Conservation (phyloP, 345 rosid species). For the Eutrema yunnanense region DNA sequence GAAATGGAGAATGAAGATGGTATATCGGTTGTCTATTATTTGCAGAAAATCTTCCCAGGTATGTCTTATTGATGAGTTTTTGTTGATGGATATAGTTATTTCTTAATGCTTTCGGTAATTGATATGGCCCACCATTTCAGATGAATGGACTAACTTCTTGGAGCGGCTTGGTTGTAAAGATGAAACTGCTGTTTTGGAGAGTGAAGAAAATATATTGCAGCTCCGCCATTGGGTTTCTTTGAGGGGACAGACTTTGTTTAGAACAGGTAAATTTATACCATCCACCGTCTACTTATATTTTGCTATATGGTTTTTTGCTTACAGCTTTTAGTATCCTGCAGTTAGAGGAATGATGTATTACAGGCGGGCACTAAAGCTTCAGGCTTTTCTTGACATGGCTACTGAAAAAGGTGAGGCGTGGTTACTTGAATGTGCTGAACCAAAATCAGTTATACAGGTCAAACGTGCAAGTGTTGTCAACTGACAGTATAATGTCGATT, state of each 20-base stretch:
- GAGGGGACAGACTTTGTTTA: slow-evolving; percentile 91
- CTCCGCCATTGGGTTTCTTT: slow-evolving; percentile 97
- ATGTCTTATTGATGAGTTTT: slow-evolving; percentile 12
- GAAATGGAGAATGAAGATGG: slow-evolving; percentile 99
- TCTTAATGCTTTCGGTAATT: slow-evolving; percentile 7
- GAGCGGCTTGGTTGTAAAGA: slow-evolving; percentile 72
- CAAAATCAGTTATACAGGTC: neutral
- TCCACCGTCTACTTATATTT: neutral
- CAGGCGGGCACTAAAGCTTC: slow-evolving; percentile 94
- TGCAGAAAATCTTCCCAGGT: slow-evolving; percentile 98
- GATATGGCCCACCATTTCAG: slow-evolving; percentile 33
- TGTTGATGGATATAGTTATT: neutral
- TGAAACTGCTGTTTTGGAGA: slow-evolving; percentile 71
- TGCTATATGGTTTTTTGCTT: slow-evolving; percentile 8
- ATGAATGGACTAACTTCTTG: slow-evolving; percentile 96
- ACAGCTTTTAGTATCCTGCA: slow-evolving; percentile 32
- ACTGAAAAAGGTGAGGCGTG: slow-evolving; percentile 50
- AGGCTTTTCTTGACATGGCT: slow-evolving; percentile 99
- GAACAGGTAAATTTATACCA: slow-evolving; percentile 61
- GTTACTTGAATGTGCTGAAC: slow-evolving; percentile 8
- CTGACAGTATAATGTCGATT: neutral
- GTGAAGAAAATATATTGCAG: slow-evolving; percentile 90
- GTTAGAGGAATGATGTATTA: slow-evolving; percentile 99
- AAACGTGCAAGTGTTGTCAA: neutral
- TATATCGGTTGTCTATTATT: slow-evolving; percentile 81